Percentiles rank a stretch among this genome's conserved stretches.
These are phyloP conservation scores for Saturnispora sekii DNA, from an alignment of 805 yeast species.

Conservation along the genomic window DNA sequence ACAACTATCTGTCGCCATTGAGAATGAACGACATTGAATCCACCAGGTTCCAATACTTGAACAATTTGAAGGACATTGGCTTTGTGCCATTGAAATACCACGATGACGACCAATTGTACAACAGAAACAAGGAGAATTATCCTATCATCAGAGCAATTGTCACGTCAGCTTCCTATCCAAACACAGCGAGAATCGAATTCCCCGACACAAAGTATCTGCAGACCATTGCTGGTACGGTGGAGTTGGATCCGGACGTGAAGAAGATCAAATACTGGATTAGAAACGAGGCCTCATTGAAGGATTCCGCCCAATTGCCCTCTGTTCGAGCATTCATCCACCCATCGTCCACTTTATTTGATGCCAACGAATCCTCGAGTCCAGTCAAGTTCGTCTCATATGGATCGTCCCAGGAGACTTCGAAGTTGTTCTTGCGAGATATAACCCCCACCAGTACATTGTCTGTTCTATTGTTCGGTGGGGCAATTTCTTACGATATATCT, in stretches of 20 bases:
- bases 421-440: conserved; percentile 59
- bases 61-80: conserved; percentile 69
- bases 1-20: conserved; percentile 51
- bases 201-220: conserved; percentile 73
- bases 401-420: conserved; percentile 49
- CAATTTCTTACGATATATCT: conserved; percentile 47
- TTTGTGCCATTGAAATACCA: conserved; percentile 51
- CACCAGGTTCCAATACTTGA: conserved; percentile 57
- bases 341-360: conserved; percentile 58
- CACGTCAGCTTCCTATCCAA: conserved; percentile 78
- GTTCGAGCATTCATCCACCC: conserved; percentile 81
- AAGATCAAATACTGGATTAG: conserved; percentile 65
- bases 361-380: conserved; percentile 18
- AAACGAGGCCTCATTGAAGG: conserved; percentile 41
- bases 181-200: conserved; percentile 65
- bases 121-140: conserved; percentile 41
- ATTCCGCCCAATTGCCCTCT: conserved; percentile 37
- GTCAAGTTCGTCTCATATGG: conserved; percentile 51
- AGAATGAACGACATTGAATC: conserved; percentile 65
- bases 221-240: conserved; percentile 70
- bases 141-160: conserved; percentile 55
- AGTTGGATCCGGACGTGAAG: conserved; percentile 75
- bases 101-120: conserved; percentile 24
- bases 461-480: conserved; percentile 74
- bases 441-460: conserved; percentile 75